Conservation (phyloP, 2,329 filamentous ascomycete genomes). For the Cytospora piceicola region DNA sequence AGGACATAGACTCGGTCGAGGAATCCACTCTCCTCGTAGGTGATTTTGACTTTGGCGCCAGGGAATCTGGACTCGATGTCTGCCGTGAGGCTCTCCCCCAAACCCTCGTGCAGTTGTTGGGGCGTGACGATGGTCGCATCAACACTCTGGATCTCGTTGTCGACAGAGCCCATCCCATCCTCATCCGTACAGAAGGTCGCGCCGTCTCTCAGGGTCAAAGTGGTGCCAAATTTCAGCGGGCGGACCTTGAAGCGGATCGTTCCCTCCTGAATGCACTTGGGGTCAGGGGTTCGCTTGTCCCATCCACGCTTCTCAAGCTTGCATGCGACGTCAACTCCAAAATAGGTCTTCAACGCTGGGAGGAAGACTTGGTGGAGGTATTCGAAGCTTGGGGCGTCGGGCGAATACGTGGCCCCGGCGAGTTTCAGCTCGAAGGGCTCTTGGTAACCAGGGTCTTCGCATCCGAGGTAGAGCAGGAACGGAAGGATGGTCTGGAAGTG, state of each 20-base stretch:
- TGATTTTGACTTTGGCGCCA: slow-evolving; percentile 49
- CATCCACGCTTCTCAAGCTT: slow-evolving; percentile 54
- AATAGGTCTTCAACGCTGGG: slow-evolving; percentile 55
- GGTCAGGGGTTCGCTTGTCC: slow-evolving; percentile 43
- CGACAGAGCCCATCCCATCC: slow-evolving; percentile 29
- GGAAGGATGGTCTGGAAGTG: slow-evolving; percentile 65
- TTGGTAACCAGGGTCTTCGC: slow-evolving; percentile 38
- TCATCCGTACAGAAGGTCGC: slow-evolving; percentile 33
- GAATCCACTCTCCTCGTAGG: slow-evolving; percentile 55
- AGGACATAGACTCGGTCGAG: slow-evolving; percentile 59
- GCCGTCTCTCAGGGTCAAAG: slow-evolving; percentile 40
- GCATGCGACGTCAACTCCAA: slow-evolving; percentile 53
- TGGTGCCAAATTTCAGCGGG: slow-evolving; percentile 42
- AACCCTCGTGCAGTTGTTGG: slow-evolving; percentile 43
- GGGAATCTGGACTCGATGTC: slow-evolving; percentile 50
- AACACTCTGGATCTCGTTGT: slow-evolving; percentile 46
- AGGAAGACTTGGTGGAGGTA: slow-evolving; percentile 66
- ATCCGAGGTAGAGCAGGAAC: slow-evolving; percentile 57
- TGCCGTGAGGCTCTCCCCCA: slow-evolving; percentile 46
- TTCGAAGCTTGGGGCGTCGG: slow-evolving; percentile 60
- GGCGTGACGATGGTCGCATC: slow-evolving; percentile 59
- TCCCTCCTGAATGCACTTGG: slow-evolving; percentile 43
- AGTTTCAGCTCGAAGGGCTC: slow-evolving; percentile 56
- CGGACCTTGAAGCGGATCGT: slow-evolving; percentile 50
- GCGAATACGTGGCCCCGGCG: slow-evolving; percentile 62